These are phyloP conservation scores for Nicotiana rustica DNA, from an alignment of 305 asterid genomes.

Conservation along the genomic window DNA sequence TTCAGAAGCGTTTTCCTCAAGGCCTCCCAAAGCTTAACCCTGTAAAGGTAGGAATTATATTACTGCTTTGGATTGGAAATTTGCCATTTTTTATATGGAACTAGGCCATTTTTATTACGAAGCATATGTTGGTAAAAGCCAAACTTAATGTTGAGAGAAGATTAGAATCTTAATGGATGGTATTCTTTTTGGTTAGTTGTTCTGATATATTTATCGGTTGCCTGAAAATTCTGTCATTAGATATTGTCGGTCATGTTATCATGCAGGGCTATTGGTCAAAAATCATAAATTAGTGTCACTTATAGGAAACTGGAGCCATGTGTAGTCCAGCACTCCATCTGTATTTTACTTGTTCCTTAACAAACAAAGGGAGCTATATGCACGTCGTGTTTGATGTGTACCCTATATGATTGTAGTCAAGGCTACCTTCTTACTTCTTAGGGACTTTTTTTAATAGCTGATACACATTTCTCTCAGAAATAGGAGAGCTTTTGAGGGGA, in stretches of 20 bases:
- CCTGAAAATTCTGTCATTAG: neutral
- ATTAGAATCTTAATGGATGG: neutral
- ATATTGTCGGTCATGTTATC: slow-evolving; percentile 19
- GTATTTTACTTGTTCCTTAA: slow-evolving; percentile 8
- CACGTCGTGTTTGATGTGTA: slow-evolving; percentile 16
- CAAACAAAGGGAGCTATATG: neutral
- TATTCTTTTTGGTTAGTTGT: neutral
- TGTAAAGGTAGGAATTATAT: slow-evolving; percentile 62
- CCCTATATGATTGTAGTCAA: slow-evolving; percentile 23
- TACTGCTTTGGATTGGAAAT: neutral
- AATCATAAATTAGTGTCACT: neutral
- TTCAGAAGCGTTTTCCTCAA: slow-evolving; percentile 87
- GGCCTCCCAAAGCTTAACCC: slow-evolving; percentile 97
- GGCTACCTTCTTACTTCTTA: neutral
- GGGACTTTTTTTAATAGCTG: neutral
- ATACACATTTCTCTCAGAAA: slow-evolving; percentile 3
- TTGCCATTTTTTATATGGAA: slow-evolving; percentile 7
- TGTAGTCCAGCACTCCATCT: neutral
- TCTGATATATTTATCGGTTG: slow-evolving; percentile 4
- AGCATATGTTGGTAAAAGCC: neutral
- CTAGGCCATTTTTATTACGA: neutral
- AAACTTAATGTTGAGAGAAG: neutral
- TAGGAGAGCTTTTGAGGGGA: too few relatives aligned
- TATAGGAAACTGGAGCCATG: slow-evolving; percentile 28
- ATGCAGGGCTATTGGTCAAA: neutral